These are phyloP conservation scores for Nymphaea thermarum DNA, from an alignment of 164 flowering plant species.

Conservation along the genomic window DNA sequence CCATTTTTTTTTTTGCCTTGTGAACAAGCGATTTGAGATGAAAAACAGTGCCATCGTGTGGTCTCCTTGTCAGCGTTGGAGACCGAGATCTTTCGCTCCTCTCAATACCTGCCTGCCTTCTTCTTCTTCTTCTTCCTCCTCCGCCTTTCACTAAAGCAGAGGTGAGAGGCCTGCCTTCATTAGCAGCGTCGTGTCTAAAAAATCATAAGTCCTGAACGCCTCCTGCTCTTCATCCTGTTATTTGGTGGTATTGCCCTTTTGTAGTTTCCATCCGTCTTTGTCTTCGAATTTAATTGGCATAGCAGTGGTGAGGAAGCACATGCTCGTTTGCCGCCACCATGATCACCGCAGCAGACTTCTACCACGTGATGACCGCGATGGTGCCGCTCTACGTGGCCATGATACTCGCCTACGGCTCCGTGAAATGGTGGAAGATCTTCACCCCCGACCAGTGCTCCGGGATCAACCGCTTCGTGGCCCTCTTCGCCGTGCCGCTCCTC, in stretches of 20 bases:
- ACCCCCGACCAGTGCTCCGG: constrained; percentile 92
- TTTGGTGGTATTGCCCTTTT: neutral
- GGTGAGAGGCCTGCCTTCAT: neutral
- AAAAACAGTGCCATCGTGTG: neutral
- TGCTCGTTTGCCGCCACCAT: constrained; percentile 12
- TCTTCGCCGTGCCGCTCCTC: constrained; percentile 88
- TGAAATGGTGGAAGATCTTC: constrained; percentile 95
- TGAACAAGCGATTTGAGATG: neutral
- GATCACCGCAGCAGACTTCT: constrained; percentile 62
- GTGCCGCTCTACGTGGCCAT: constrained; percentile 97
- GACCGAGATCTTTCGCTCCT: too few relatives aligned
- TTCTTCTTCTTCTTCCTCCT: neutral
- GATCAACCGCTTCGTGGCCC: constrained; percentile 87
- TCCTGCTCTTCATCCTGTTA: neutral
- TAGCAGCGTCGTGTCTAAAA: neutral
- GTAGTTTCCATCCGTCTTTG: neutral
- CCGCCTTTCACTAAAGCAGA: neutral
- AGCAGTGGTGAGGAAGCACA: neutral
- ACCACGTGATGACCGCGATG: constrained; percentile 92
- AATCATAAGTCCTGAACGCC: neutral
- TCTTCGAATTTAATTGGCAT: neutral
- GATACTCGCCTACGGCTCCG: constrained; percentile 91
- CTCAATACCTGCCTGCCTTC: neutral
- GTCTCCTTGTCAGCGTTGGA: too few relatives aligned
- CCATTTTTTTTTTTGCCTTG: neutral